A percentile compares a stretch with the other conserved stretches of the same genome.
phyloP scores from a whole-genome alignment of 441 rosid species.

The Gossypium davidsonii region DNA sequence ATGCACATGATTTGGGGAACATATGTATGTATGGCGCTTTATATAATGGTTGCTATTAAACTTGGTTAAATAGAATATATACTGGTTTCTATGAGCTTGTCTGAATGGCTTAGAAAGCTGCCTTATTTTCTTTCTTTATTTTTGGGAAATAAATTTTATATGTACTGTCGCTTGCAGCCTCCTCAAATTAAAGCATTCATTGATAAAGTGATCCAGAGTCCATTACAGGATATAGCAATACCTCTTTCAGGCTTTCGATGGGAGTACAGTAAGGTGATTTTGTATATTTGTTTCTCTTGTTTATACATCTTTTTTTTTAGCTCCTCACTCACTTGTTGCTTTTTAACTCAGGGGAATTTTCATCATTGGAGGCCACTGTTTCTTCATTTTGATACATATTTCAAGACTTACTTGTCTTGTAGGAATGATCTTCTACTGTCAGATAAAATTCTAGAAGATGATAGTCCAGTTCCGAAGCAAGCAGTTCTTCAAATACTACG shows the following conservation, averaged over 20 bases:
- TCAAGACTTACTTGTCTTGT: conserved; percentile 74
- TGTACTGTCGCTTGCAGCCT: conserved; percentile 54
- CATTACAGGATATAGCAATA: conserved; percentile 90
- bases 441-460: conserved; percentile 63
- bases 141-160: conserved; percentile 8
- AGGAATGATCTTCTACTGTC: conserved; percentile 83
- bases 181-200: conserved; percentile 78
- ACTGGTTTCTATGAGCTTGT: neutral
- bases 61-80: neutral
- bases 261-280: conserved; percentile 84
- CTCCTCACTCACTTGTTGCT: conserved; percentile 25
- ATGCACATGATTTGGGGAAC: neutral
- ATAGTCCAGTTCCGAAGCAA: conserved; percentile 69
- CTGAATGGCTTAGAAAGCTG: neutral
- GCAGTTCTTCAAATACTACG: conserved; percentile 82
- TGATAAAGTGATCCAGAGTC: conserved; percentile 96
- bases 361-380: conserved; percentile 98
- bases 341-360: conserved; percentile 77
- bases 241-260: conserved; percentile 96
- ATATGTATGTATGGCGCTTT: neutral
- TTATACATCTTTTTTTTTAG: neutral
- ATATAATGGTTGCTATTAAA: neutral
- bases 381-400: conserved; percentile 88
- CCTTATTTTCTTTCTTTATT: neutral
- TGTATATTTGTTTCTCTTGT: neutral